Conservation (phyloP, 495 filamentous ascomycete species). For the Mytilinidion resinicola region DNA sequence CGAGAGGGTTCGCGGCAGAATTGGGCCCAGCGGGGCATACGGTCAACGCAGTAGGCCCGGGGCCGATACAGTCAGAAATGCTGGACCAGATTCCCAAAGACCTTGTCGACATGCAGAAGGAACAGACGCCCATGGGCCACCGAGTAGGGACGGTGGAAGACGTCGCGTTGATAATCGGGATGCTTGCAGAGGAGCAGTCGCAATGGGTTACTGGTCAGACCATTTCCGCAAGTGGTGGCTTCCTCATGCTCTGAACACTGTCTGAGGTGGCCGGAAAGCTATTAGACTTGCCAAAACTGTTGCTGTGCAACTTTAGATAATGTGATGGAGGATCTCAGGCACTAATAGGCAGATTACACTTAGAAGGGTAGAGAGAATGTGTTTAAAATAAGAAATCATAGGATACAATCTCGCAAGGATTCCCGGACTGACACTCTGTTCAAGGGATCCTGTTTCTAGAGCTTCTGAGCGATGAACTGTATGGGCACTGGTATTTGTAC, state of each 20-base stretch:
- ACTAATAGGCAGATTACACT: no score
- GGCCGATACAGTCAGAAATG: conserved; percentile 40
- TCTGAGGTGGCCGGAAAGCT: background rate
- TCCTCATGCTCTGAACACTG: conserved; percentile 19
- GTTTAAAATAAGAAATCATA: no score
- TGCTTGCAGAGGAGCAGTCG: conserved; percentile 26
- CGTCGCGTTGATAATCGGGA: conserved; percentile 36
- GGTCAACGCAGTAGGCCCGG: conserved; percentile 42
- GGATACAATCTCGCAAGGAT: no score
- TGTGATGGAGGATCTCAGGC: no score
- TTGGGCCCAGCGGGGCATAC: conserved; percentile 37
- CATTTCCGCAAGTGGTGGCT: conserved; percentile 34
- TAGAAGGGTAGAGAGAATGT: no score
- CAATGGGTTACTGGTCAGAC: conserved; percentile 37
- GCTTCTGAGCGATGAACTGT: no score
- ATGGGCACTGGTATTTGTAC: no score
- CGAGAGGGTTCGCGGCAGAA: conserved; percentile 41
- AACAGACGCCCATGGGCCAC: conserved; percentile 38
- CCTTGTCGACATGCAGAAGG: conserved; percentile 34
- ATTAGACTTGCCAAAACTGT: background rate
- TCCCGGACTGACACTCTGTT: no score
- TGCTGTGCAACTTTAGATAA: no score
- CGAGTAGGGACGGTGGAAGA: conserved; percentile 30
- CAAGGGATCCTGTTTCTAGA: no score
- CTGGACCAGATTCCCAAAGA: conserved; percentile 35